These are phyloP conservation scores for Pseudocercospora pini-densiflorae DNA, from an alignment of 2,329 filamentous ascomycete species.

Conservation along the genomic window DNA sequence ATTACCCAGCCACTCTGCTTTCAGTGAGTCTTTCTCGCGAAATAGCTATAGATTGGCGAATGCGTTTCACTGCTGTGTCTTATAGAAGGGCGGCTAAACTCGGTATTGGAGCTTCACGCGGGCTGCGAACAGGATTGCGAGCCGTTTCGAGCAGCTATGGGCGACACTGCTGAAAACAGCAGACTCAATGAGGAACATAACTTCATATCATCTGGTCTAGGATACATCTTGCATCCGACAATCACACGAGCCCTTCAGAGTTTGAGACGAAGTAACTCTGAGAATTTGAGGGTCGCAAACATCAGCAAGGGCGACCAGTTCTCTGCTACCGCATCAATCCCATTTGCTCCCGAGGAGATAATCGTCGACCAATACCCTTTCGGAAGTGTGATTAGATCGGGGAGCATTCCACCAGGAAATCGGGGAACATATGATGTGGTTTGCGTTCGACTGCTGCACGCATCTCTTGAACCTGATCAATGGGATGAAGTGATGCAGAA, in stretches of 20 bases:
- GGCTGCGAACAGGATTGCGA: background rate
- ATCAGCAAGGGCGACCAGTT: conserved; percentile 15
- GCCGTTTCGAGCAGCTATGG: background rate
- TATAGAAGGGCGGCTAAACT: background rate
- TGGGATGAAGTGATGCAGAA: conserved; percentile 19
- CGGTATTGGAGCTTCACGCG: background rate
- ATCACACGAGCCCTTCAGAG: conserved; percentile 14
- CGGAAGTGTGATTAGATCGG: background rate
- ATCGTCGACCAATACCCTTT: background rate
- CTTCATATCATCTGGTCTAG: conserved; percentile 23
- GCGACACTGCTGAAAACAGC: conserved; percentile 3
- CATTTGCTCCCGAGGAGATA: background rate
- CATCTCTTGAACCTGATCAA: conserved; percentile 13
- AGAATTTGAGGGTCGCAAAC: conserved; percentile 17
- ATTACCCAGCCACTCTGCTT: background rate
- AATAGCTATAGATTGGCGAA: background rate
- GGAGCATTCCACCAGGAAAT: background rate
- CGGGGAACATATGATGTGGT: conserved; percentile 24
- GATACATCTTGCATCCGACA: conserved; percentile 24
- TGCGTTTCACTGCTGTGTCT: background rate
- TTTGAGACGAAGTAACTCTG: background rate
- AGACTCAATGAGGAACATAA: conserved; percentile 23
- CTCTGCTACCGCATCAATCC: background rate
- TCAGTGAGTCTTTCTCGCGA: background rate
- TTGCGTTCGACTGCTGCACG: conserved; percentile 17